phyloP scores from a whole-genome alignment of 805 yeast species.

The Wickerhamiella hasegawae region DNA sequence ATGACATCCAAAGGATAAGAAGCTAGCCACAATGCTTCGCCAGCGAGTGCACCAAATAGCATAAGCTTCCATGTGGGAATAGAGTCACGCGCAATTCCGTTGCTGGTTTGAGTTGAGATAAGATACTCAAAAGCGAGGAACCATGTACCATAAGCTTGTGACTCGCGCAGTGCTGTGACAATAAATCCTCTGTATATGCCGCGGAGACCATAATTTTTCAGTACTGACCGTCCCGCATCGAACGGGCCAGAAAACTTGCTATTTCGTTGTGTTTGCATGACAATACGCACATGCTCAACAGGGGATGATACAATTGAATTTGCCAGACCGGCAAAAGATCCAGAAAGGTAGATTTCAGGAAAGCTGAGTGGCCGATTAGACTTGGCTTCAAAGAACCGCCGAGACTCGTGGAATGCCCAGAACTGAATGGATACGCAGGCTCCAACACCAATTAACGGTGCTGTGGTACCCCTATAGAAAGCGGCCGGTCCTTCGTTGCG shows the following conservation, averaged over 20 bases:
- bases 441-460: constrained; percentile 55
- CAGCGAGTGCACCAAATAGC: constrained; percentile 46
- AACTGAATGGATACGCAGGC: constrained; percentile 56
- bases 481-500: constrained; percentile 46
- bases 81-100: constrained; percentile 25
- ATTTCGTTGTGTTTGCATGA: constrained; percentile 36
- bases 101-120: constrained; percentile 20
- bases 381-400: constrained; percentile 30
- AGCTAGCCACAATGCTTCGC: constrained; percentile 57
- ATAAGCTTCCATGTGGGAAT: constrained; percentile 41
- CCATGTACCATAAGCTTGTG: constrained; percentile 69
- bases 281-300: constrained; percentile 48
- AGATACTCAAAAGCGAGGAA: constrained; percentile 46
- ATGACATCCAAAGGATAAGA: constrained; percentile 53
- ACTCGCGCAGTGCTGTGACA: constrained; percentile 41
- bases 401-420: constrained; percentile 56
- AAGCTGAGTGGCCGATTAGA: constrained; percentile 23
- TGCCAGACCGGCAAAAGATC: constrained; percentile 52
- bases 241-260: constrained; percentile 27
- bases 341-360: constrained; percentile 43
- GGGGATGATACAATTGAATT: constrained; percentile 49
- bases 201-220: constrained; percentile 25
- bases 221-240: constrained; percentile 31
- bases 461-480: constrained; percentile 50
- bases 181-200: constrained; percentile 42